Conservation (phyloP, 495 filamentous ascomycete species). For the Podospora anserina region DNA sequence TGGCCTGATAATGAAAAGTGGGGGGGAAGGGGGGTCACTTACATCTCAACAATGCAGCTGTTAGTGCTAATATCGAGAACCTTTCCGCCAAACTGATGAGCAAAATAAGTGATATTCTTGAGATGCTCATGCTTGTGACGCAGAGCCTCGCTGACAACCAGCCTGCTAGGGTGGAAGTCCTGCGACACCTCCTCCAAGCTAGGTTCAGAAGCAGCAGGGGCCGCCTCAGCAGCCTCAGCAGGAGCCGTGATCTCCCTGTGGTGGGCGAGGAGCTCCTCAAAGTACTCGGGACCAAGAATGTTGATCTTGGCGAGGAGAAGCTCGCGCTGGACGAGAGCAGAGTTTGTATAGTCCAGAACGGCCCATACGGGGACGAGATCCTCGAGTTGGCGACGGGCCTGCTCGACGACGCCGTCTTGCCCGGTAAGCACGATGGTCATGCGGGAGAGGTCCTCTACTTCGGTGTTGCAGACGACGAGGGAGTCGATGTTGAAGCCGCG, state of each 20-base stretch:
- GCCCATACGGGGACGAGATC: slow-evolving; percentile 98
- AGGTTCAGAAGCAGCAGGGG: slow-evolving; percentile 34
- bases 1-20: not conserved
- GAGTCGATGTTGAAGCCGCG: slow-evolving; percentile 99
- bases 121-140: slow-evolving; percentile 97
- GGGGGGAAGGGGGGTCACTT: slow-evolving; percentile 41
- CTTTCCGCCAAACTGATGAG: slow-evolving; percentile 97
- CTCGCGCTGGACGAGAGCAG: slow-evolving; percentile 94
- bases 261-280: slow-evolving; percentile 91
- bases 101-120: slow-evolving; percentile 87
- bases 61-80: slow-evolving; percentile 95
- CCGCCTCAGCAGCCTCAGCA: slow-evolving; percentile 29
- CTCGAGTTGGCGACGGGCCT: slow-evolving; percentile 91
- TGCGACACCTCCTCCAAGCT: slow-evolving; percentile 42
- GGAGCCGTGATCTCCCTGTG: slow-evolving; percentile 69
- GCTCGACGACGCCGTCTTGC: slow-evolving; percentile 96
- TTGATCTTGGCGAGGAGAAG: slow-evolving; percentile 94
- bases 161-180: slow-evolving; percentile 82
- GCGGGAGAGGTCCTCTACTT: slow-evolving; percentile 93
- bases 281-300: slow-evolving; percentile 94
- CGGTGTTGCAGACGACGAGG: slow-evolving; percentile 93
- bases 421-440: slow-evolving; percentile 98
- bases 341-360: slow-evolving; percentile 89
- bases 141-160: slow-evolving; percentile 82
- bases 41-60: slow-evolving; percentile 98